Evolutionary conservation across 805 yeast genomes (phyloP).

Genomic region (Monosporozyma siamensis): DNA sequence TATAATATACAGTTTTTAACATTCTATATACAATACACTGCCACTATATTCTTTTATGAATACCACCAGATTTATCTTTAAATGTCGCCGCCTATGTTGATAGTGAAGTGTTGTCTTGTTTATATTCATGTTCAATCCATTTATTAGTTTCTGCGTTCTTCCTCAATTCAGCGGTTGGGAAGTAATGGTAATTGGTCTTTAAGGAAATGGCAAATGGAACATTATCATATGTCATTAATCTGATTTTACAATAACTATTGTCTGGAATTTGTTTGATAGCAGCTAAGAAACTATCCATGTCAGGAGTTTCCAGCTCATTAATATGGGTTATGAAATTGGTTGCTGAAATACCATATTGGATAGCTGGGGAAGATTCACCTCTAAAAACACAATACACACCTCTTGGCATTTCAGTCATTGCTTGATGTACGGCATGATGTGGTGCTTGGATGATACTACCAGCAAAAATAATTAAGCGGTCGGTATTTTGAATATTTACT

Average conservation of each 20-base stretch:
- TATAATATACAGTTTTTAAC: background rate
- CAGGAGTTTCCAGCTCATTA: slow-evolving; percentile 65
- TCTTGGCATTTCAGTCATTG: slow-evolving; percentile 66
- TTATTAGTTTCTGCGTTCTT: slow-evolving; percentile 38
- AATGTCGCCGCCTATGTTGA: slow-evolving; percentile 10
- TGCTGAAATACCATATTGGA: slow-evolving; percentile 66
- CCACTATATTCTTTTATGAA: too few relatives aligned
- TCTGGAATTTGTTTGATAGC: slow-evolving; percentile 68
- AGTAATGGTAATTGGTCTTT: slow-evolving; percentile 83
- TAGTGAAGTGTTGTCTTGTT: slow-evolving; percentile 8
- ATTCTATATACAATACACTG: too few relatives aligned
- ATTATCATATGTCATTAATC: slow-evolving; percentile 76
- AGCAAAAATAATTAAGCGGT: slow-evolving; percentile 67
- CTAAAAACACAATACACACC: slow-evolving; percentile 74
- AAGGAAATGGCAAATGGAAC: slow-evolving; percentile 79
- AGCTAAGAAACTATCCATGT: slow-evolving; percentile 54
- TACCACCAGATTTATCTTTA: background rate
- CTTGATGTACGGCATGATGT: slow-evolving; percentile 87
- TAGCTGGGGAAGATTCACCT: slow-evolving; percentile 77
- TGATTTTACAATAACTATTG: slow-evolving; percentile 67
- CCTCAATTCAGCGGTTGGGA: slow-evolving; percentile 59
- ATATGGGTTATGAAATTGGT: slow-evolving; percentile 86
- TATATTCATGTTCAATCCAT: slow-evolving; percentile 47
- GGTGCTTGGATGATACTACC: slow-evolving; percentile 80
- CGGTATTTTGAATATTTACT: slow-evolving; percentile 51